Percentiles rank a stretch among this genome's conserved stretches.
These are phyloP conservation scores for Xylaria sp. DNA, from an alignment of 495 filamentous ascomycete genomes.

Conservation along the genomic window DNA sequence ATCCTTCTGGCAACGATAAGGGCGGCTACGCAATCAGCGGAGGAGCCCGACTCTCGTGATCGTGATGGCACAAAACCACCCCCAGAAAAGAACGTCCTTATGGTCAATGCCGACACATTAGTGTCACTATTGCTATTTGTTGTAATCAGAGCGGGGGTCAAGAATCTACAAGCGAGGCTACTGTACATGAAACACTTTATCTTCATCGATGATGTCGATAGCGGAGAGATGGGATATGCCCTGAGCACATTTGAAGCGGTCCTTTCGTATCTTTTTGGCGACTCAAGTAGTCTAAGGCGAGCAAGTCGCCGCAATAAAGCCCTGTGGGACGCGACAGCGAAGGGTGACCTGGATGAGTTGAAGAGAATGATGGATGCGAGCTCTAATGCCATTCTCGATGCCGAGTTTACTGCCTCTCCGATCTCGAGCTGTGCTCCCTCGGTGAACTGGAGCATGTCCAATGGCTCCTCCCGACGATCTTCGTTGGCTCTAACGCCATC, in stretches of 20 bases:
- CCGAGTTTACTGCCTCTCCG: constrained; percentile 44
- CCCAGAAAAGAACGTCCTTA: constrained; percentile 63
- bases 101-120: constrained; percentile 93
- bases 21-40: constrained; percentile 69
- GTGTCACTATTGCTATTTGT: constrained; percentile 92
- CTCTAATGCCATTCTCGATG: constrained; percentile 46
- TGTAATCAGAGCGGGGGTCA: constrained; percentile 89
- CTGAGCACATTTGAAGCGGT: constrained; percentile 97
- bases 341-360: constrained; percentile 76
- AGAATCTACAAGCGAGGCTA: constrained; percentile 85
- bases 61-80: constrained; percentile 27
- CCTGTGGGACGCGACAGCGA: constrained; percentile 84
- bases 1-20: constrained; percentile 88
- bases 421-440: constrained; percentile 50
- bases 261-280: constrained; percentile 83
- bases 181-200: constrained; percentile 95
- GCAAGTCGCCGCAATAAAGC: constrained; percentile 85
- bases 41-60: constrained; percentile 38
- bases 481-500: constrained; percentile 52
- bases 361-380: constrained; percentile 78
- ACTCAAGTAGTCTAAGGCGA: constrained; percentile 79
- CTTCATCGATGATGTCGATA: constrained; percentile 96
- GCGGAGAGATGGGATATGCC: constrained; percentile 95
- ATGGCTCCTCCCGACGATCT: constrained; percentile 52
- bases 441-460: constrained; percentile 50